Evolutionary conservation across 306 rosid species (phyloP).

Genomic region (Nissolia schottii): DNA sequence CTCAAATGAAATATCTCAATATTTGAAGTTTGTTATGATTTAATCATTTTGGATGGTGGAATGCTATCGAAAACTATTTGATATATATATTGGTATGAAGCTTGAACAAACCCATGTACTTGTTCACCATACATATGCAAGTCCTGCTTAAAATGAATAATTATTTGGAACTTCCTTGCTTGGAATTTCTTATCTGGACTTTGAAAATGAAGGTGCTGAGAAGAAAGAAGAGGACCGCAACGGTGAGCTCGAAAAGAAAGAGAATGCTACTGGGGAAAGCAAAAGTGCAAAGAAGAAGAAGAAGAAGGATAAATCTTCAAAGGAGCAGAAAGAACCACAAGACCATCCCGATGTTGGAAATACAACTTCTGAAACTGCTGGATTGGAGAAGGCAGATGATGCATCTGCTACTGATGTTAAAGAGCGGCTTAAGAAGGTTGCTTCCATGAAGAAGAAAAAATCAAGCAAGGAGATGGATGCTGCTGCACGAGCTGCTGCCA

Average conservation of each 20-base stretch:
- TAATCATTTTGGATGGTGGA: neutral
- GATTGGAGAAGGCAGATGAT: conserved; percentile 50
- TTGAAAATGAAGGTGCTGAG: conserved; percentile 30
- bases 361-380: conserved; percentile 34
- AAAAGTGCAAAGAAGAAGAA: conserved; percentile 67
- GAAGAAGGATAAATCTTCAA: conserved; percentile 65
- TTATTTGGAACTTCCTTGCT: neutral
- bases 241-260: conserved; percentile 53
- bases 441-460: conserved; percentile 68
- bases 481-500: conserved; percentile 69
- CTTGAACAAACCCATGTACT: neutral
- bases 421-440: conserved; percentile 70
- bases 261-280: conserved; percentile 48
- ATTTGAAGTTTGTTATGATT: neutral
- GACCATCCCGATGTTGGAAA: conserved; percentile 39
- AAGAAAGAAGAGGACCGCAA: conserved; percentile 34
- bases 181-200: neutral
- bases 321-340: conserved; percentile 59
- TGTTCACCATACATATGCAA: neutral
- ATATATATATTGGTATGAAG: neutral
- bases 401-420: conserved; percentile 50
- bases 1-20: neutral
- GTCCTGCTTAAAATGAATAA: neutral
- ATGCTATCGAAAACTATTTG: neutral
- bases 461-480: conserved; percentile 76